Evolutionary conservation across 495 filamentous ascomycete genomes (phyloP).

Genomic region (Chlorociboria aeruginascens): DNA sequence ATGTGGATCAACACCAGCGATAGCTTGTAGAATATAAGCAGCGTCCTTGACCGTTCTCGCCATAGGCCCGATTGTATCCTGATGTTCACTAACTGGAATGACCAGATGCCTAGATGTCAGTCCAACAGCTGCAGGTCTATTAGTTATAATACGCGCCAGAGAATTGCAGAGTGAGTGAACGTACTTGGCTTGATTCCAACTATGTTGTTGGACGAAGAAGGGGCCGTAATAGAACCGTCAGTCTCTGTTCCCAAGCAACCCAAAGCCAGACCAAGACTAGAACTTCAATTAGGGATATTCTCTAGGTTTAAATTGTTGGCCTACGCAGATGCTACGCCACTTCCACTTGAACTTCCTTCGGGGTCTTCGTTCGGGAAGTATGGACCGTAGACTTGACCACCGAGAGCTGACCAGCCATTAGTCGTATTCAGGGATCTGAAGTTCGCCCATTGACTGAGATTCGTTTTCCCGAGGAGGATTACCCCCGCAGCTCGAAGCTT

Average conservation of each 20-base stretch:
- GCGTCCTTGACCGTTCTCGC: conserved; percentile 54
- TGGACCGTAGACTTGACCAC: conserved; percentile 28
- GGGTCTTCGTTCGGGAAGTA: conserved; percentile 22
- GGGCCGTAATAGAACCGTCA: not conserved
- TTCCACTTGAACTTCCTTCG: not conserved
- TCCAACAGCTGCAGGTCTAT: conserved; percentile 38
- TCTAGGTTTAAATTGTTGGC: not conserved
- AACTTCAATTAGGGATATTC: not conserved
- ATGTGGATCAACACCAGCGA: conserved; percentile 37
- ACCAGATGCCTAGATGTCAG: conserved; percentile 46
- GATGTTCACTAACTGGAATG: conserved; percentile 47
- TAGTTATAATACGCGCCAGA: not conserved
- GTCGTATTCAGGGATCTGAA: conserved; percentile 20
- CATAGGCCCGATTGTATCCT: conserved; percentile 56
- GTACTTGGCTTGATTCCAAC: conserved; percentile 5
- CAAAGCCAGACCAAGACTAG: not conserved
- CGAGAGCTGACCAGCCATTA: conserved; percentile 30
- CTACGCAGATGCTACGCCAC: not conserved
- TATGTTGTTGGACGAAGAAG: not conserved
- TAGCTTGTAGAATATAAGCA: conserved; percentile 50
- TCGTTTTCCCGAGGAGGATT: conserved; percentile 55
- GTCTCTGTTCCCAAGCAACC: conserved; percentile 1
- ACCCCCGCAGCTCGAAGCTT: conserved; percentile 51
- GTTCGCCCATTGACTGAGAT: conserved; percentile 35
- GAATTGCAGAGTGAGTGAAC: not conserved